Base-by-base conservation (phyloP, 148 eudicot genomes). In the Silene latifolia region DNA sequence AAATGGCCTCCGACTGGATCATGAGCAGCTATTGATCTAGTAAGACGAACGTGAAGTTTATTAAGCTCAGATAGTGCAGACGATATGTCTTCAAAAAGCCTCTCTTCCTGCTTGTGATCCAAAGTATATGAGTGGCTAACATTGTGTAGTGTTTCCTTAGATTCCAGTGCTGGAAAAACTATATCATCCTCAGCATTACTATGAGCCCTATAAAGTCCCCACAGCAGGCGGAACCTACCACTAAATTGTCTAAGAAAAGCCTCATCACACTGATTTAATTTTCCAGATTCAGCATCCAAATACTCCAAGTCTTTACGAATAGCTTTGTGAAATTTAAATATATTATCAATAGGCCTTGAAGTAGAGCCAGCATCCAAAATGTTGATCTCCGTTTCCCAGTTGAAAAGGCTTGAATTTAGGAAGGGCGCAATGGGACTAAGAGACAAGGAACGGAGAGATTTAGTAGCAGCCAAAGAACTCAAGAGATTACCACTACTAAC, bases 141-240 rank as follows among this genome's bases (percentile, higher is more conserved):
- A 83, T 95, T 95, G 67, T 90, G 96, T 70, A 95, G 90, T 17
- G 96, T 88, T 83, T 94, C 98, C 81, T 81, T 92, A 57, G 98
- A 85, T 85, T 94, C 98, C 72, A 94, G 77, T 23, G 95, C 98
- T 67, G 98, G 98, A 78, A 94, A 94, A 23, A 94, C 98, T 62
- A 94, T 92, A 56, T 92, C 98, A 79, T 94, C 98, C 79, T 94
- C 98, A 0, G 98, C 98, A 79, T 94, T 94, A 75, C 98, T 94
- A 72, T 94, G 98, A 71, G 97, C 98, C 81, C 89, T 88, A 75
- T 94, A 94, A 44, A 94, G 81, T 15, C 93, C 98, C 98, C 98
- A 92, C 54, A 94, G 73, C 63, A 94, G 83, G 59, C 90, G 91
- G 83, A 94, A 94, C 71, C 98, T 88, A 71, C 98, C 98, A 84